Percentiles rank a stretch among this genome's conserved stretches.
These are phyloP conservation scores for Sungouiella thailandica DNA, from an alignment of 805 yeast genomes.

Conservation along the genomic window DNA sequence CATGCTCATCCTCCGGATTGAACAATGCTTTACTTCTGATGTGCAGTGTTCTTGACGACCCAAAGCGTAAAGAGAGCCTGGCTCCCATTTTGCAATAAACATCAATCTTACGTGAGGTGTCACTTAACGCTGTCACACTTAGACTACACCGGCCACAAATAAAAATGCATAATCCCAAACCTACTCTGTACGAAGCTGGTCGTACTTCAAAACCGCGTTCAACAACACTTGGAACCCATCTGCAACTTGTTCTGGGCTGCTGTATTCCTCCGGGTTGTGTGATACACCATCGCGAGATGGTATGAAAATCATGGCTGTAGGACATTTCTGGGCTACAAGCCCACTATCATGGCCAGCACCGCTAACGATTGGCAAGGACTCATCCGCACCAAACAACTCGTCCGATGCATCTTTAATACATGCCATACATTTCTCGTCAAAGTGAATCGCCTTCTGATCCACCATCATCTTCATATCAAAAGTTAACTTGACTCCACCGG, in stretches of 20 bases:
- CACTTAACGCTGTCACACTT: no score
- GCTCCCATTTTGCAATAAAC: no score
- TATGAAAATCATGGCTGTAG: constrained; percentile 71
- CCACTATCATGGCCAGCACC: constrained; percentile 80
- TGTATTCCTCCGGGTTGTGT: constrained; percentile 64
- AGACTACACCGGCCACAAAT: no score
- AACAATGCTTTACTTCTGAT: no score
- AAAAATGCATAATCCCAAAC: no score
- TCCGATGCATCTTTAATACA: constrained; percentile 51
- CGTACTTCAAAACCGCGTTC: constrained; percentile 38
- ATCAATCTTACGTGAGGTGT: no score
- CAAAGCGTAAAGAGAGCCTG: no score
- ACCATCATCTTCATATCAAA: constrained; percentile 42
- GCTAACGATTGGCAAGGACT: constrained; percentile 45
- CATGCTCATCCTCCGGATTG: no score
- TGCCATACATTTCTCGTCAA: constrained; percentile 46
- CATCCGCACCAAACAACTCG: constrained; percentile 42
- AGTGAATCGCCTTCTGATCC: constrained; percentile 53
- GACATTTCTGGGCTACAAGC: constrained; percentile 48
- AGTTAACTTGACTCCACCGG: constrained; percentile 25
- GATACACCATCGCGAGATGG: constrained; percentile 65
- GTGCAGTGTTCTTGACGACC: no score
- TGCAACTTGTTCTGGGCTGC: constrained; percentile 59
- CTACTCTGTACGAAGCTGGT: constrained; percentile 9
- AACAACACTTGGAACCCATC: constrained; percentile 54